A percentile compares a stretch with the other conserved stretches of the same genome.
Conservation (phyloP, 164 flowering plant species). For the Tetrastigma voinierianum region DNA sequence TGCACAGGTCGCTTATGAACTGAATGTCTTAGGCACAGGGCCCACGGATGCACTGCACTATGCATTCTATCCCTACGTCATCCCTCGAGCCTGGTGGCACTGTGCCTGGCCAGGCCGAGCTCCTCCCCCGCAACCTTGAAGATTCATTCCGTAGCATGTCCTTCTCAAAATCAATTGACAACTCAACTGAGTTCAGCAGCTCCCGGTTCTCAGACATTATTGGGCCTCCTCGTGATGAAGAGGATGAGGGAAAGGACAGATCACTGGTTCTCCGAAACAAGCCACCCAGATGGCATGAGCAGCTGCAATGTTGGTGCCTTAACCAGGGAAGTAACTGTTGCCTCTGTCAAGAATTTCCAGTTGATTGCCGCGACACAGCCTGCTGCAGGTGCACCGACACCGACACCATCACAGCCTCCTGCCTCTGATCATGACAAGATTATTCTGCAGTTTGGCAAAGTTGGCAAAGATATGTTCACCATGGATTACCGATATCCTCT, state of each 20-base stretch:
- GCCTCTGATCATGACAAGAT: conserved; percentile 33
- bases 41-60: conserved; percentile 85
- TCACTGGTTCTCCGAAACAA: conserved; percentile 59
- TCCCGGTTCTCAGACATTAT: conserved; percentile 75
- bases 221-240: conserved; percentile 83
- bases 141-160: conserved; percentile 88
- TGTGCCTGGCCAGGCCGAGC: conserved; percentile 85
- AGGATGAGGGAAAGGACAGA: conserved; percentile 57
- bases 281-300: too few relatives aligned
- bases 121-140: conserved; percentile 68
- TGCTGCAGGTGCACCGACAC: conserved; percentile 56
- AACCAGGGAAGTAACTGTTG: conserved; percentile 17
- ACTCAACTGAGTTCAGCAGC: conserved; percentile 77
- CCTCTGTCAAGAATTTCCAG: too few relatives aligned
- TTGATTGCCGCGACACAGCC: conserved; percentile 58
- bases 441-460: too few relatives aligned
- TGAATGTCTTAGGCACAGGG: conserved; percentile 87
- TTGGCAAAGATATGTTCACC: too few relatives aligned
- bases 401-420: conserved; percentile 53
- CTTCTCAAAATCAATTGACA: conserved; percentile 66
- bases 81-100: conserved; percentile 69
- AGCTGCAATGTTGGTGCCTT: background rate
- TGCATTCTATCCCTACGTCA: conserved; percentile 84
- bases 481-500: too few relatives aligned
- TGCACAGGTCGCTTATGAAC: conserved; percentile 80